Base-by-base conservation (phyloP, 2,329 filamentous ascomycete genomes). In the Emergomyces africanus region DNA sequence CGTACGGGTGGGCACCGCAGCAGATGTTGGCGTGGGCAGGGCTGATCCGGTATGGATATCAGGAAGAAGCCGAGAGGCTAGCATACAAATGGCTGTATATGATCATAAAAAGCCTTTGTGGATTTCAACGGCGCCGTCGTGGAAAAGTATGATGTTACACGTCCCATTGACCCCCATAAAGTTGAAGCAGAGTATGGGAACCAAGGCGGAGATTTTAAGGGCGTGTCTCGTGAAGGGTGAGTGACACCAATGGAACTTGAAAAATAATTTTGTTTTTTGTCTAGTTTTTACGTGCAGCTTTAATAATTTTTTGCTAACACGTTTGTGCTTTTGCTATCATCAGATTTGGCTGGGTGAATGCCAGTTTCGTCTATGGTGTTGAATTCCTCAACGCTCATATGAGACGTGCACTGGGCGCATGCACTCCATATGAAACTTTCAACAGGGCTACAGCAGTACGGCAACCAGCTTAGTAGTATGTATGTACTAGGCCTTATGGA, bases 281-380 rank as follows among this genome's bases (percentile, higher is more conserved):
- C 5, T 23, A 15, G n/a, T n/a, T 53, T 35, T 20, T 53, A 44
- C 15, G 0, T 5, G 5, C 37, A 44, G 30, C 5, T 37, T 14
- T 30, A 33, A n/a, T 39, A 25, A 20, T 37, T 23, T 39, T 37
- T 23, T 39, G n/a, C 50, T 53, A 37, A 53, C 37, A 18, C n/a
- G n/a, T 9, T 10, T 55, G 25, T 55, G 25, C n/a, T 18, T n/a
- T 60, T 62, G 54, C 63, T 18, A 20, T 50, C 25, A 3, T 33
- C 69, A 96, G 92, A 60, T 99, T 99, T 70, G 94, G 92, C 57
- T 99, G 94, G 94, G 94, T 97, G 68, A 99, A 99, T 71, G 92
- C 94, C 68, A 96, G 91, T 71, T 99, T 95, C 71, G 88, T 97
- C 60, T 95, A 95, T 69, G 94, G 92, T 46, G 79, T 97, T 61